Base-by-base conservation (phyloP, 1,284 basidiomycete genomes). In the Trametes hirsuta region DNA sequence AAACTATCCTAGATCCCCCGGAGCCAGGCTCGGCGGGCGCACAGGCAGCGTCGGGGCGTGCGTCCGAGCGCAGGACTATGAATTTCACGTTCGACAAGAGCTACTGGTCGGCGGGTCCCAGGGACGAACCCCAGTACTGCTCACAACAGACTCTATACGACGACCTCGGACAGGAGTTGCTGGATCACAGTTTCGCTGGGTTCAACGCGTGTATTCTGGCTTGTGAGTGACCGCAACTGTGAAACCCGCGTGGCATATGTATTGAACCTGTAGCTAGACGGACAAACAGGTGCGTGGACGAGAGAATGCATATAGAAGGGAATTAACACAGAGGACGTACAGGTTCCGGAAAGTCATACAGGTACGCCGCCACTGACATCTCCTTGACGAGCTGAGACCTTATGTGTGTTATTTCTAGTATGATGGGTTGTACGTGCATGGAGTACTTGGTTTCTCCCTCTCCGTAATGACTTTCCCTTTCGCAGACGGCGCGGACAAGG, bases 151-250 rank as follows among this genome's bases (percentile, higher is more conserved):
- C 95, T 0, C 79, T 98, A 59, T 98, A 95, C 75, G 88, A 97
- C 67, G 97, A 98, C 79, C 77, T 99, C 37, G 97, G 97, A 47
- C 90, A 92, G 74, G 97, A 98, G 71, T 78, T 99, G 53, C 81
- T 99, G 68, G 92, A 98, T 73, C 96, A 98, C 75, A 90, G 93
- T 46, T 98, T 98, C 78, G 81, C 92, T 49, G 97, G 97, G 24
- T 99, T 98, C 79, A 98, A 99, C 81, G 94, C 95, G 55, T 97
- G 94, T 84, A 97, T 97, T 76, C 83, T 98, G 75, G 95, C 95
- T 75, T 97, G 94, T 97, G 78, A 84, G 95, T 90, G 41, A 58
- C 60, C 18, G 55, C 47, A 34, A 52, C 47, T 22, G 40, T 25
- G 24, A 30, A 30, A 4, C 8, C 58, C 39, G 6, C 42, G 48